Percentiles rank a stretch among this genome's conserved stretches.
Conservation (phyloP, 1,284 basidiomycete species). For the Puccinia polysora region DNA sequence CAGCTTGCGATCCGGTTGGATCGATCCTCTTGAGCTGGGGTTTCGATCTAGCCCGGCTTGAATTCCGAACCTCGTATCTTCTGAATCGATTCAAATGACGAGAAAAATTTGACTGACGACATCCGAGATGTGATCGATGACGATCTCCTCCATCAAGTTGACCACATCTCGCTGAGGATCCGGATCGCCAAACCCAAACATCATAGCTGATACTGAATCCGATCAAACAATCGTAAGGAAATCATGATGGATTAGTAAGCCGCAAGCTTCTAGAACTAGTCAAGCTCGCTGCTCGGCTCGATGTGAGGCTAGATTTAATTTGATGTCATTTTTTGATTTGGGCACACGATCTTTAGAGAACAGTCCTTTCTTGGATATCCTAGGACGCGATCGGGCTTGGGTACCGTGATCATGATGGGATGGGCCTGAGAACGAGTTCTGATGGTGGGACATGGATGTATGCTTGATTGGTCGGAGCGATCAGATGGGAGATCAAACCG, state of each 20-base stretch:
- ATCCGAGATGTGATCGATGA: slow-evolving; percentile 42
- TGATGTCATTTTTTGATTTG: too few species aligned
- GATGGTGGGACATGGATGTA: not conserved
- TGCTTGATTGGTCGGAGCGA: not conserved
- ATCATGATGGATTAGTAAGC: not conserved
- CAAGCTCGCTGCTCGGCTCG: too few species aligned
- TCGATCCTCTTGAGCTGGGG: too few species aligned
- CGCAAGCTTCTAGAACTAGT: not conserved
- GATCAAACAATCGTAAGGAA: not conserved
- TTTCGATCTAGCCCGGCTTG: too few species aligned
- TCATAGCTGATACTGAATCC: slow-evolving; percentile 28
- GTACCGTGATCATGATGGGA: slow-evolving; percentile 20
- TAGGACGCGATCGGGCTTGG: slow-evolving; percentile 26
- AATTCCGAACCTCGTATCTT: too few species aligned
- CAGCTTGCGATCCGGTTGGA: too few species aligned
- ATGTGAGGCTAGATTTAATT: too few species aligned
- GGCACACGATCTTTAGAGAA: slow-evolving; percentile 35
- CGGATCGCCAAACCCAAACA: slow-evolving; percentile 42
- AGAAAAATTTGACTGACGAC: slow-evolving; percentile 9
- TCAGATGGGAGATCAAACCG: not conserved
- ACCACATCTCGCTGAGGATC: slow-evolving; percentile 41
- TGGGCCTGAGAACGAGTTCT: slow-evolving; percentile 1
- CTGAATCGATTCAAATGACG: not conserved
- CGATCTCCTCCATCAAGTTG: slow-evolving; percentile 40
- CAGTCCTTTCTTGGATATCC: slow-evolving; percentile 28